These are phyloP conservation scores for Porcisia hertigi DNA, from an alignment of 208 protist genomes.

Conservation along the genomic window DNA sequence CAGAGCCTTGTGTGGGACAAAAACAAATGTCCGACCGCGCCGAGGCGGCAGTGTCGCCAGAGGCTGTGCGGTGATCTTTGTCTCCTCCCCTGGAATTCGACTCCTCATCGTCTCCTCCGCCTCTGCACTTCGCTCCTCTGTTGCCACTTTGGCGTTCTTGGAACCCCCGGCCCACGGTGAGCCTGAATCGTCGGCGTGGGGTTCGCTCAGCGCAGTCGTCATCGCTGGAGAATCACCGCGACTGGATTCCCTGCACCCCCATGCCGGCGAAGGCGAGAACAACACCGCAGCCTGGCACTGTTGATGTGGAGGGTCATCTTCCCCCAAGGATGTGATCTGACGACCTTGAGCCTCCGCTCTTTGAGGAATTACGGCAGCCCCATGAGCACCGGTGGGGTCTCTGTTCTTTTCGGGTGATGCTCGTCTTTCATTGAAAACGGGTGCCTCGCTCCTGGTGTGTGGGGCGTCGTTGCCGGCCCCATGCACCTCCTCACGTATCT, in stretches of 20 bases:
- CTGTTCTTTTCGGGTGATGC: not conserved
- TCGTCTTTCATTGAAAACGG: not conserved
- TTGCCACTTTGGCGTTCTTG: not conserved
- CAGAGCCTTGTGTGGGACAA: conserved; percentile 10
- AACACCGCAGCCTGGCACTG: not conserved
- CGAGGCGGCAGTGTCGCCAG: conserved; percentile 7
- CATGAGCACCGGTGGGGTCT: not conserved
- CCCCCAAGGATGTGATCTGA: no score
- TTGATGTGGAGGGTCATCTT: not conserved
- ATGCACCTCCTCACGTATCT: not conserved
- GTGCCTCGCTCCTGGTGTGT: not conserved
- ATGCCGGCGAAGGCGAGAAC: not conserved
- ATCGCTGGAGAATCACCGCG: not conserved
- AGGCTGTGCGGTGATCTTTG: not conserved
- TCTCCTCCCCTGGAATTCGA: not conserved
- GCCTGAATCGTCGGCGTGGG: not conserved
- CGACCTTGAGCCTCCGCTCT: not conserved
- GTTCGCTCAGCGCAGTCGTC: not conserved
- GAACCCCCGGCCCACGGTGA: not conserved
- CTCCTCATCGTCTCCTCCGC: not conserved
- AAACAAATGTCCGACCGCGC: conserved; percentile 15
- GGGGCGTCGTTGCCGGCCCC: not conserved
- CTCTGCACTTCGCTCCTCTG: not conserved
- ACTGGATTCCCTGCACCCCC: not conserved
- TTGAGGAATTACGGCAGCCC: not conserved